Percentiles rank a stretch among this genome's conserved stretches.
phyloP scores from a whole-genome alignment of 1,284 basidiomycete species.

The Pyrrhoderma noxium region DNA sequence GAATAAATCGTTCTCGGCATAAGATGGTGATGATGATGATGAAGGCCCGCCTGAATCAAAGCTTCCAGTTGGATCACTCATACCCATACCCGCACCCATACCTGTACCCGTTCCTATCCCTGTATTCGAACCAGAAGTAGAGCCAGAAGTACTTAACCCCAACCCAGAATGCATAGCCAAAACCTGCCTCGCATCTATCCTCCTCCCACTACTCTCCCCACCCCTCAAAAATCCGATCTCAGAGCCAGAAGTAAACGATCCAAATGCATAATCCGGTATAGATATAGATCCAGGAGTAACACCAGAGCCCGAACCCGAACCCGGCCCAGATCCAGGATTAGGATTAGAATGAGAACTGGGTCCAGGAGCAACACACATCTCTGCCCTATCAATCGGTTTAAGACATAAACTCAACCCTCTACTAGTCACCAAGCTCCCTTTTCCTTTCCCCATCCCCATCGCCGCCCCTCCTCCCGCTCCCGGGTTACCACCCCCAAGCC shows the following conservation, averaged over 20 bases:
- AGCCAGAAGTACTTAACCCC: background rate
- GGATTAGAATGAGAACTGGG: too few species aligned
- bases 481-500: background rate
- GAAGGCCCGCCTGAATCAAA: background rate
- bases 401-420: background rate
- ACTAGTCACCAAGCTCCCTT: background rate
- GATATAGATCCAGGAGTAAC: too few species aligned
- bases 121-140: too few species aligned
- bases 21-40: background rate
- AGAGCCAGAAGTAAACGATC: too few species aligned
- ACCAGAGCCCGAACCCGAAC: too few species aligned
- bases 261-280: too few species aligned
- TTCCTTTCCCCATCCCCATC: too few species aligned
- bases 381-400: slow-evolving; percentile 6
- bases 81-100: too few species aligned
- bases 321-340: too few species aligned
- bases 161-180: background rate
- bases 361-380: background rate
- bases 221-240: too few species aligned
- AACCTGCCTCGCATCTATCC: background rate
- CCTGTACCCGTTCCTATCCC: background rate
- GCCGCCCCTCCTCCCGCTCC: background rate
- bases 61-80: background rate
- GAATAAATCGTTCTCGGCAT: background rate
- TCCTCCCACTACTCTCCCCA: background rate